These are phyloP conservation scores for Pseudomassariella vexata DNA, from an alignment of 2,329 filamentous ascomycete genomes.

Conservation along the genomic window DNA sequence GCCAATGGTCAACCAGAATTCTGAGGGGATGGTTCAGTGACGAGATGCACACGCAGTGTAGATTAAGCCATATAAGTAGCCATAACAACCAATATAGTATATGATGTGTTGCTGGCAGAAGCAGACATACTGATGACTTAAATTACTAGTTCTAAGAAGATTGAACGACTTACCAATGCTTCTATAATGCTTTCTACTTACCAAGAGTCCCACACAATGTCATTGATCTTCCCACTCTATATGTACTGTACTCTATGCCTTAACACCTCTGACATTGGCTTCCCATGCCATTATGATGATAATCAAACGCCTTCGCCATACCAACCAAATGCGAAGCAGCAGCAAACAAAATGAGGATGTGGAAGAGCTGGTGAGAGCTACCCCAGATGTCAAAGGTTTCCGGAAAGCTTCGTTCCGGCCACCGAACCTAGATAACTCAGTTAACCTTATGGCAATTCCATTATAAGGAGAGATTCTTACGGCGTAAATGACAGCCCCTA, in stretches of 20 bases:
- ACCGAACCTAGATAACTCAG: conserved; percentile 49
- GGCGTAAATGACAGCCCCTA: conserved; percentile 82
- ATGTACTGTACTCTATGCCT: background rate
- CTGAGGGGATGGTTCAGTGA: no score
- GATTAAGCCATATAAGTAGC: no score
- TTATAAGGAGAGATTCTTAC: conserved; percentile 36
- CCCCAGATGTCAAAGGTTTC: conserved; percentile 86
- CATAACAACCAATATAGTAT: no score
- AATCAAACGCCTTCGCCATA: conserved; percentile 79
- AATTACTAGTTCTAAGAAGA: no score
- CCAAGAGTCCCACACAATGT: no score
- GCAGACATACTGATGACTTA: no score
- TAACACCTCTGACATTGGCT: conserved; percentile 34
- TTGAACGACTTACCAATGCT: no score
- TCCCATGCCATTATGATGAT: conserved; percentile 61
- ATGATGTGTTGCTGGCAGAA: no score
- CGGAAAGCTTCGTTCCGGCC: conserved; percentile 76
- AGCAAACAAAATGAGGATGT: conserved; percentile 79
- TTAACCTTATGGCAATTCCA: conserved; percentile 1
- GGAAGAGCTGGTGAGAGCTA: conserved; percentile 93
- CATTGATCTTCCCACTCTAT: no score
- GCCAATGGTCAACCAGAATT: no score
- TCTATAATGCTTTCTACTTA: no score
- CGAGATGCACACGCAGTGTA: no score
- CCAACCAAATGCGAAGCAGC: conserved; percentile 77